Base-by-base conservation (phyloP, 495 filamentous ascomycete species). In the Aspergillus incahuasiensis region DNA sequence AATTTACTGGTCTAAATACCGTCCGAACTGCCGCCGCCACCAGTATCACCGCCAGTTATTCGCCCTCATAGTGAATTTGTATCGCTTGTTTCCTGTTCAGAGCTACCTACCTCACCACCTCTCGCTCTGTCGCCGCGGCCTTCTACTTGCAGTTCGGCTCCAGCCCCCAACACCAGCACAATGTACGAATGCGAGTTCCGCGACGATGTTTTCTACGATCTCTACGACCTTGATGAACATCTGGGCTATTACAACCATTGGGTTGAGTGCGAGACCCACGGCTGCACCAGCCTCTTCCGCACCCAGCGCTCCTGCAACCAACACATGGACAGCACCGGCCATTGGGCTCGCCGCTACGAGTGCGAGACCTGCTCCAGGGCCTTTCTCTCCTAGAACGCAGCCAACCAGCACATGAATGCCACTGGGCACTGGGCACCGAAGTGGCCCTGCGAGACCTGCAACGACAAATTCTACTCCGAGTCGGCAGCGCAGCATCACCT, bases 361-460 rank as follows among this genome's bases (percentile, higher is more conserved):
- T 80, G 74, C 54, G 68, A 79, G 19, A 73, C 67, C 5, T 80
- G 77, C 55, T 19, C 42, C 28, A 47, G 47, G 5, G 28, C 2
- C 0, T 79, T 75, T 58, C 5, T 19, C 9, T 62, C 59, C 6
- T 19, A 64, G 30, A 22, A 40, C 9, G 63, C 65, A 2, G 54
- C 42, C n/a, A 22, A 60, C 12, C 68, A 72, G 48, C 78, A 79
- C 52, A 79, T 77, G 73, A 55, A 68, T 3, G 20, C 47, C 1
- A 2, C 54, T 1, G 53, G 55, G 9, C 77, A 79, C 53, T 76
- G 65, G 67, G 46, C 16, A 0, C 65, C 56, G 0, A 48, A 13
- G 13, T 41, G 61, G 30, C 35, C 44, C 5, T 81, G 73, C 61
- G 69, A 78, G 18, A 73, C 64, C 3, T 79, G 76, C 58, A 45